Evolutionary conservation across 2,329 filamentous ascomycete species (phyloP), one percentile per base, ranked within the genome.

Genomic region (Cordyceps farinosa): DNA sequence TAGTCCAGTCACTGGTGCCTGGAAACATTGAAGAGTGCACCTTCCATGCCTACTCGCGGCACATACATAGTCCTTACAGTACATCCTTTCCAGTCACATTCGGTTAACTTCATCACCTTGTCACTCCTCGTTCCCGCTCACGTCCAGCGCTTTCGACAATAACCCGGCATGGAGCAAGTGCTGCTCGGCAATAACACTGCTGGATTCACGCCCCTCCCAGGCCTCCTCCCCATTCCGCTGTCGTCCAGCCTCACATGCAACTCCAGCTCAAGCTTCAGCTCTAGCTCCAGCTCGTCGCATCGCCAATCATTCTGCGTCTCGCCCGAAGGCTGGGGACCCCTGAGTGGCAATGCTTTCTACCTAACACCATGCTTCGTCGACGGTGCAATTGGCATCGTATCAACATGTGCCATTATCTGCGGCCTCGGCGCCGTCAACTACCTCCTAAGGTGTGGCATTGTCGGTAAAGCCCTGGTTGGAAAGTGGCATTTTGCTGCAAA

Each of bases 281-380:
- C 48, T 61, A 61, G 58, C 67, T 76, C 80, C 27, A 74, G 74
- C 40, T 69, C 73, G 64, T 66, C 73, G 44, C 74, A 77, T 68
- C 76, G 76, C 65, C 89, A 93, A 74, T 85, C 90, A 63, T 80
- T 95, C 78, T 96, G 92, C 78, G 85, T 88, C 74, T 92, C 95
- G 77, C 79, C 81, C 61, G 91, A 96, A 77, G 92, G 92, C 71
- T 97, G 92, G 92, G 92, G 92, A 3, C 92, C 92, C 36, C 73
- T 96, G 73, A 95, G 91, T 76, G 85, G 86, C 48, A 81, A 86
- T 67, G 83, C 91, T 74, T 96, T 90, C 77, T 92, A 96, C 77
- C 90, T 96, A 72, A 96, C 92, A 17, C 92, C 92, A 57, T 97
- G 92, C 78, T 97, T 96, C 73, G 85, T 96, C 70, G 92, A 97